Base-by-base conservation (phyloP, 495 filamentous ascomycete species). In the Penicillium dipodomyicola region DNA sequence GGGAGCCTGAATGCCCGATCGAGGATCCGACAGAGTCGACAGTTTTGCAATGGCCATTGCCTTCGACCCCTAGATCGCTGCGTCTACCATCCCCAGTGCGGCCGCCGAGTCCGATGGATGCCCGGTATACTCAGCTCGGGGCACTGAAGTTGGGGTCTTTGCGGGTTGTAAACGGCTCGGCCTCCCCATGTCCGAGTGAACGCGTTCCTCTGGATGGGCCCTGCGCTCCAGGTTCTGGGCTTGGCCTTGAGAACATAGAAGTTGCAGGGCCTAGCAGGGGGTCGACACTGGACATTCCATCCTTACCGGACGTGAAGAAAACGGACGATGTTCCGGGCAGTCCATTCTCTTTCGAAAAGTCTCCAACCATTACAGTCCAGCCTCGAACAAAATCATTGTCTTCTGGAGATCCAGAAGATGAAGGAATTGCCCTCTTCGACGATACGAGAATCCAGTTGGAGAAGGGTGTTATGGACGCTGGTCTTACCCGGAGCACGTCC, bases 71-170 rank as follows among this genome's bases (percentile, higher is more conserved):
- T 14, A 46, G 58, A 52, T 22, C 54, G 4, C 37, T 58, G 11
- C 43, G 25, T 1, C 11, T 37, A 1, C 27, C 40, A 25, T 29
- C 58, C 14, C 58, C 59, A 19, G 39, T 50, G 8, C 70, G 73
- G 15, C 70, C 76, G 9, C 54, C 67, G 22, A 80, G 77, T 42
- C 79, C 79, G 15, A 65, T 57, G 22, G 74, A 74, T 45, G 63
- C 77, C 29, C 72, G 71, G 22, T 79, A 79, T 55, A 75, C 75
- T n/a, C 76, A 82, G 56, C 56, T 82, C 17, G 78, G 78, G 32
- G 74, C 75, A 2, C 65, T 82, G 23, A 76, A 76, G 41, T 51
- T 80, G 19, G 79, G 79, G 17, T 80, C 78, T 14, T 54, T 82
- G 46, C 72, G 77, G 14, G 74, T 82, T 4, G 79, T 80, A 2